A percentile compares a stretch with the other conserved stretches of the same genome.
Conservation (phyloP, 2,329 filamentous ascomycete species). For the Diplodia mutila region DNA sequence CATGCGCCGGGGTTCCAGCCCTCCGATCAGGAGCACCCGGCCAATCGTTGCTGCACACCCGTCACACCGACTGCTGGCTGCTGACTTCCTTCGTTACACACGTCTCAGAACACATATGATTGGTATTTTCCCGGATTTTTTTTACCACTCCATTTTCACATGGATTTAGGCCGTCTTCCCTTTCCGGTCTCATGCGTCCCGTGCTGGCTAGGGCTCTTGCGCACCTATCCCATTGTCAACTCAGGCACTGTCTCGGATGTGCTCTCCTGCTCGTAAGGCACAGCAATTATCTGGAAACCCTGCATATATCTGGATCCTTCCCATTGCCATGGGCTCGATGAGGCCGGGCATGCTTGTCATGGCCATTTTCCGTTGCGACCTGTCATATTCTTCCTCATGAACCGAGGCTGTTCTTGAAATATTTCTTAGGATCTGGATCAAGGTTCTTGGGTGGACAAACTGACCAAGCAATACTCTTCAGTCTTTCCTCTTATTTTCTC, state of each 20-base stretch:
- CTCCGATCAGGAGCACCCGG: neutral
- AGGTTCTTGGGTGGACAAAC: neutral
- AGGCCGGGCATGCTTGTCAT: neutral
- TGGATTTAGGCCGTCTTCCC: neutral
- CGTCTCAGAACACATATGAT: neutral
- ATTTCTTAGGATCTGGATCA: neutral
- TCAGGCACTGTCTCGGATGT: neutral
- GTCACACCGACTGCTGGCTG: constrained; percentile 6
- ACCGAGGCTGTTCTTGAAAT: neutral
- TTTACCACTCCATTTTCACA: neutral
- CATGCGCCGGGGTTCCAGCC: constrained; percentile 1
- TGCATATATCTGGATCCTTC: constrained; percentile 8
- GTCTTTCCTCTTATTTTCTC: neutral
- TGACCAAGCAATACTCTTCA: neutral
- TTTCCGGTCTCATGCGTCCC: neutral
- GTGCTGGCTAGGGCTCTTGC: neutral
- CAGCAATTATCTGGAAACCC: neutral
- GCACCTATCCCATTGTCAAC: neutral
- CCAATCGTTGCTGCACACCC: neutral
- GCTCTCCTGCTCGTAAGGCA: neutral
- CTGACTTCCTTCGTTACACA: neutral
- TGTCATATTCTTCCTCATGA: neutral
- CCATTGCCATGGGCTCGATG: neutral
- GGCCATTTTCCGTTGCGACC: neutral
- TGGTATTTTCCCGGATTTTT: neutral